Evolutionary conservation across 139 green algal species (phyloP), one percentile per base, ranked within the genome.

Genomic region (Volvox reticuliferus): DNA sequence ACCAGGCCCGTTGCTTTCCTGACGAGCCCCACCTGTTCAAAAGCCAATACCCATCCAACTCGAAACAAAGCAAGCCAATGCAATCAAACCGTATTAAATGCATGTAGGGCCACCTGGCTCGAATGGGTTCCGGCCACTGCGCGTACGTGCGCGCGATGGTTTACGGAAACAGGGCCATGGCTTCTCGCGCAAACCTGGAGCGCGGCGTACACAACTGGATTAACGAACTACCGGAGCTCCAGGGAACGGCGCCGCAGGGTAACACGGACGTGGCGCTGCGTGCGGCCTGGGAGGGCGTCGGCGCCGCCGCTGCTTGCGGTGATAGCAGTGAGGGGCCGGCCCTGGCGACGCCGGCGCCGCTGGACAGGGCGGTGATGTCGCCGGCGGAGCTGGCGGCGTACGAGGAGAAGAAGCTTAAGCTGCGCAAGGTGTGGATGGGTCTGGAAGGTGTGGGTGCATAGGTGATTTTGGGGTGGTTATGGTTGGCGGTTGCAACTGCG

Each of bases 111-210:
- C 95, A 97, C 82, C 82, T 95, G 28, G 61, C 84, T 1, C 84
- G 94, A 0, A 92, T 97, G 32, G 95, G 94, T 28, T 91, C 94
- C 19, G 93, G 96, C 61, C 91, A 79, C 2, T 97, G 94, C 63
- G 94, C 95, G 0, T 92, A 84, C 75, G 93, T 97, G 26, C 94
- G 96, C 0, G 85, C 91, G 61, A 96, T 97, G 95, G 94, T 98
- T 75, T 97, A 98, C 88, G 93, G 93, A 61, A 98, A 99, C 91
- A 91, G 90, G n/a, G 93, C 97, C 69, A 97, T 99, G 96, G 90
- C 95, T 33, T 96, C 89, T 1, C 89, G 94, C 0, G 36, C 89
- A 22, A 93, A 95, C 50, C 91, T 99, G 93, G 95, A 98, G 80
- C 81, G 90, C 3, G 79, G 91, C 44, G 88, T 91, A 30, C 36